Base-by-base conservation (phyloP, 495 filamentous ascomycete genomes). In the Recurvomyces mirabilis region DNA sequence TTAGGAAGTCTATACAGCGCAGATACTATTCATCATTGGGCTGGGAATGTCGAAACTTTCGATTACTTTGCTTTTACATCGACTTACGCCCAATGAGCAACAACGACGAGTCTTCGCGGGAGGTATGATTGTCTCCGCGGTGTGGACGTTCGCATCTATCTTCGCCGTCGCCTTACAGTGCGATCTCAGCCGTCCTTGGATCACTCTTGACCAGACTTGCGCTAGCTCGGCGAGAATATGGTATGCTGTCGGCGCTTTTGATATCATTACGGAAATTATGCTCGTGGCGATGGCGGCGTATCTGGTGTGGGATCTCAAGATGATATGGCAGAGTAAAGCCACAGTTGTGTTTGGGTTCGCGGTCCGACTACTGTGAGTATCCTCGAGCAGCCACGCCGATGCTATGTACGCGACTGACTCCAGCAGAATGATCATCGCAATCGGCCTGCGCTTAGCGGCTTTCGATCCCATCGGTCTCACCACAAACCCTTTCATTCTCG, bases 161-260 rank as follows among this genome's bases (percentile, higher is more conserved):
- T 26, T 41, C n/a, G 44, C 44, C 14, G 23, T 30, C 13, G 35
- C 36, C 15, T 23, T 47, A 18, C 35, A 47, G 15, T 47, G 44
- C 23, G 36, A 41, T 33, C 22, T 32, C 13, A 22, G 35, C 13
- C 44, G 33, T 6, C 44, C 44, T 9, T 47, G 44, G 44, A 21
- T 23, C 18, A 22, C 41, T 15, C 15, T 37, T n/a, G 6, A 39
- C 18, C n/a, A 40, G 15, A 24, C 23, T 5, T 47, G 44, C 34
- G 2, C 44, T 21, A 25, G 35, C 39, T 47, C n/a, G n/a, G n/a
- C n/a, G n/a, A n/a, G n/a, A n/a, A n/a, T n/a, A n/a, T 35, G 44
- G 44, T 41, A 9, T 25, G 44, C 22, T 9, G 3, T 23, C 11
- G 9, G 11, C 4, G 6, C 5, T 24, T 5, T 3, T 20, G 20